Conservation (phyloP, 441 rosid genomes). For the Bruguiera hainesii region DNA sequence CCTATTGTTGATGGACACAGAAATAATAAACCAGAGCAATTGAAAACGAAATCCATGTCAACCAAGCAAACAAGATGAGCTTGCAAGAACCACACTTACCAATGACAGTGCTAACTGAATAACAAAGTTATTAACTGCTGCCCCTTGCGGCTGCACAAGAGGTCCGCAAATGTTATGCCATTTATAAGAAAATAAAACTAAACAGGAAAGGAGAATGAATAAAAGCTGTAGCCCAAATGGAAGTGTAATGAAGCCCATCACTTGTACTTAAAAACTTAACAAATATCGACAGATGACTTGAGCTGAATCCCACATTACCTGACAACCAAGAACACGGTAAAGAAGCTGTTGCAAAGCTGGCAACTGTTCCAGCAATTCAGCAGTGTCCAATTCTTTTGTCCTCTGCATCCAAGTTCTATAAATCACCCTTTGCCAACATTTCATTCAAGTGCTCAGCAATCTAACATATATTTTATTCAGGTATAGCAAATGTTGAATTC, state of each 20-base stretch:
- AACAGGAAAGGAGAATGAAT: background rate
- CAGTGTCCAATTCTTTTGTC: slow-evolving; percentile 88
- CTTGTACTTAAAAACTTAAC: background rate
- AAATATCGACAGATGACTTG: slow-evolving; percentile 10
- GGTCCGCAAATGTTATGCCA: background rate
- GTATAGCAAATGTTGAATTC: background rate
- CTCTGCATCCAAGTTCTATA: slow-evolving; percentile 42
- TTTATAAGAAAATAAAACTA: slow-evolving; percentile 5
- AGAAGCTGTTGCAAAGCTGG: slow-evolving; percentile 93
- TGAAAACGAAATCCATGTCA: slow-evolving; percentile 1
- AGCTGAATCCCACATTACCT: slow-evolving; percentile 43
- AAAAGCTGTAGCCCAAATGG: background rate
- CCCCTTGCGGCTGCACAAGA: slow-evolving; percentile 83
- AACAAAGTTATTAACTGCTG: slow-evolving; percentile 74
- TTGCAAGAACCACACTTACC: slow-evolving; percentile 45
- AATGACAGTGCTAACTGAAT: slow-evolving; percentile 83
- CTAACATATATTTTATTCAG: background rate
- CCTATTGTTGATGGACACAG: slow-evolving; percentile 37
- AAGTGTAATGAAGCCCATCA: background rate
- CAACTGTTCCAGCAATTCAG: slow-evolving; percentile 81
- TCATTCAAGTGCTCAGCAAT: slow-evolving; percentile 1
- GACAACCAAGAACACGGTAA: slow-evolving; percentile 88
- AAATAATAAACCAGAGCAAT: slow-evolving; percentile 12
- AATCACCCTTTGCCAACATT: slow-evolving; percentile 11
- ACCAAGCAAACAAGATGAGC: background rate